A percentile compares a stretch with the other conserved stretches of the same genome.
These are phyloP conservation scores for Penicillium sp. DNA, from an alignment of 2,329 filamentous ascomycete genomes.

Conservation along the genomic window DNA sequence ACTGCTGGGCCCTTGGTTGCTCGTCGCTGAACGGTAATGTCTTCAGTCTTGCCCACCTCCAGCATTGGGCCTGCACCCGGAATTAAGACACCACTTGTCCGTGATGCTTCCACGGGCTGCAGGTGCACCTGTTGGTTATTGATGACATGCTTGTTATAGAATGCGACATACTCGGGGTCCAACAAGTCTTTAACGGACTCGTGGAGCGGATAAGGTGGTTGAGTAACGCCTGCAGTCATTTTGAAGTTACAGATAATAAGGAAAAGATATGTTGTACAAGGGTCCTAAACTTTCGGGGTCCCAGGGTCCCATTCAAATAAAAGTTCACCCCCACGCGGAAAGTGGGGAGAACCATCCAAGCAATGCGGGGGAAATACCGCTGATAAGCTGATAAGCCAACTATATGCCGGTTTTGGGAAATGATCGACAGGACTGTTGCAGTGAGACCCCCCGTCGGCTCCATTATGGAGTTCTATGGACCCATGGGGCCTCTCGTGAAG, in stretches of 20 bases:
- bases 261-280: neutral
- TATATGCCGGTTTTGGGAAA: neutral
- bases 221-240: constrained; percentile 15
- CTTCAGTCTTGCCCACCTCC: constrained; percentile 47
- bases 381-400: constrained; percentile 1
- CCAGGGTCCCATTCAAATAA: neutral
- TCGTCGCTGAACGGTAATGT: constrained; percentile 43
- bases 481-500: neutral
- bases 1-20: constrained; percentile 50
- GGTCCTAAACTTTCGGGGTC: neutral
- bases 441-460: neutral
- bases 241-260: neutral
- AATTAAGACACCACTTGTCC: constrained; percentile 51
- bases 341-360: neutral
- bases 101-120: constrained; percentile 52
- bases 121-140: constrained; percentile 54
- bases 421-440: neutral
- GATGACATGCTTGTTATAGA: constrained; percentile 53
- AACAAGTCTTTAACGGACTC: constrained; percentile 46
- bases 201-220: constrained; percentile 49
- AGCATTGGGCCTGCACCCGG: constrained; percentile 51
- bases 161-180: constrained; percentile 51
- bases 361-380: neutral
- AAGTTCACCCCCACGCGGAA: neutral
- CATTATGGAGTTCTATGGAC: neutral